Base-by-base conservation (phyloP, 2,329 filamentous ascomycete species). In the Scytalidium lignicola region DNA sequence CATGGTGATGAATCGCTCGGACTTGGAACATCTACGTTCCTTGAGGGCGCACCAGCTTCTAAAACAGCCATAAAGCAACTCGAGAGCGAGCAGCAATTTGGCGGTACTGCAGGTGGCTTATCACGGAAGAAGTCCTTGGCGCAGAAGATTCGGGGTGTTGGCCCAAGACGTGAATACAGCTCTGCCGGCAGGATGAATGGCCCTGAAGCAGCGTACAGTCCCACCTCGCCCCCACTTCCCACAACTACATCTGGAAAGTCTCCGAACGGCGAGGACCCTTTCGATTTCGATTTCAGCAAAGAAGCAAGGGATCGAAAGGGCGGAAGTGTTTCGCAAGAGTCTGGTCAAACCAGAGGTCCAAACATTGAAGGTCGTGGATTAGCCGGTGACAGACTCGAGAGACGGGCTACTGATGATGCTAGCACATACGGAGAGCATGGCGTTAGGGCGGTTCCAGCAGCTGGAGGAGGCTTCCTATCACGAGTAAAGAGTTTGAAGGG, bases 91-190 rank as follows among this genome's bases (percentile, higher is more conserved):
- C 70, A 71, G 48, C 69, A 70, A 23, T 13, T 37, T 15, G n/a
- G n/a, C n/a, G n/a, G 5, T 37, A 17, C 7, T 37, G 70, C 64
- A 20, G 75, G 76, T 8, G 86, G 86, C 4, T 69, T 99, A 40
- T 83, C 86, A 57, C 84, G 93, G 52, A 97, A 96, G 77, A 96
- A 96, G 74, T 96, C 91, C 22, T 75, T 99, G 52, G 93, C 90
- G 2, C 90, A 96, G 65, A 88, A 91, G 49, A 86, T 99, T 65
- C 86, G 90, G 39, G 86, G 88, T 55, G 90, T 95, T 61, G 89
- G 85, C 65, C 79, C 78, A n/a, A 79, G 78, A 8, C 80, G 82
- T 44, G 78, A 81, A 20, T 78, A 76, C n/a, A n/a, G n/a, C 51
- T 73, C 80, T n/a, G 74, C 76, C 21, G 79, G 81, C 39, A 78